Evolutionary conservation across 441 rosid species (phyloP), one percentile per base, ranked within the genome.

Genomic region (Pelargonium myrrhifolium): DNA sequence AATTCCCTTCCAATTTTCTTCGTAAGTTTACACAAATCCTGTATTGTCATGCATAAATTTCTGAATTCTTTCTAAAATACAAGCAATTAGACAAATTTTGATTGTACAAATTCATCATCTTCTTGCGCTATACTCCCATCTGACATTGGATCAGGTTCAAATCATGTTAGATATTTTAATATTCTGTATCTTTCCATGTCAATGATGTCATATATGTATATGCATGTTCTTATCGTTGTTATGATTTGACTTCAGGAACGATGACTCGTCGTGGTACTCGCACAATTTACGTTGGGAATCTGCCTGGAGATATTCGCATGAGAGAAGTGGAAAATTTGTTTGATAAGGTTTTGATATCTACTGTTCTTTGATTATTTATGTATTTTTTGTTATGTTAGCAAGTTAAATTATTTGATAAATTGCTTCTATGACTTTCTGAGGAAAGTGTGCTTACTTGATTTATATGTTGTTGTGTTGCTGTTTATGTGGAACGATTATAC

Each of bases 251-350:
- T 65, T 6, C 68, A 67, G 77, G 65, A 20, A 74, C 79, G 72
- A 90, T 86, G 92, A 82, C 87, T 68, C 74, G 87, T 77, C 87
- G 93, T 31, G 76, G 85, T 60, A 87, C 84, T 69, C 75, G 97
- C n/a, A 88, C 97, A 17, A 70, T 93, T 66, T 93, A 93, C 37
- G 98, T 89, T 0, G 98, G 98, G 26, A 90, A 93, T 76, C 87
- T 93, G 28, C 97, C 97, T 0, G 93, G 90, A 0, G 97, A 93
- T 67, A 82, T 84, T 70, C 89, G 98, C 24, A 63, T 79, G 82
- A 71, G 90, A 69, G 98, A 93, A 78, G 86, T 93, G 3, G 87
- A 93, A 77, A 92, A 86, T 79, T 81, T 93, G 81, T 93, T 93
- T 76, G 83, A 81, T 80, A 93, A 90, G 94, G 98, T 93, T 71